Percentiles rank a stretch among this genome's conserved stretches.
phyloP scores from a whole-genome alignment of 1,284 basidiomycete species.

The Ustilago tritici region DNA sequence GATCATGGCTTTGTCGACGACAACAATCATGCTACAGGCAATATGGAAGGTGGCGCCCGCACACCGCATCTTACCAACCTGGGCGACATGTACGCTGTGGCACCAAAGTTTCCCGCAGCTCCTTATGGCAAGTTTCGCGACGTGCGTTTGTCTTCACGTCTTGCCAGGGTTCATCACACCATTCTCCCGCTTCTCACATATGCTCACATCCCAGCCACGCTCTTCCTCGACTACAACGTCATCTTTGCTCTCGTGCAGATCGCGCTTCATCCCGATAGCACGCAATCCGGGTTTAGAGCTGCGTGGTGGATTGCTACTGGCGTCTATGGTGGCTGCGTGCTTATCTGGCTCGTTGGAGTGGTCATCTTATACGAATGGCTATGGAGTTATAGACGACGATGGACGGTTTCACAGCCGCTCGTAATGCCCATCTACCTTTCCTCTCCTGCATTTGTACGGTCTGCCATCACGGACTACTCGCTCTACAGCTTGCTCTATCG shows the following conservation, averaged over 20 bases:
- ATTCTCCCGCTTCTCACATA: conserved; percentile 43
- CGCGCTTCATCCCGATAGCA: conserved; percentile 48
- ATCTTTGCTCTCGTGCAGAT: conserved; percentile 65
- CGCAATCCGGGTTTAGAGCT: conserved; percentile 14
- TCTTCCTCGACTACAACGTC: conserved; percentile 69
- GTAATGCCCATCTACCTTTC: conserved; percentile 56
- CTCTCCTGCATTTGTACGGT: conserved; percentile 40
- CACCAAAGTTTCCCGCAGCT: conserved; percentile 33
- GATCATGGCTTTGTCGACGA: conserved; percentile 4
- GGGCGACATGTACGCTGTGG: conserved; percentile 25
- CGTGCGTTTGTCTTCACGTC: conserved; percentile 23
- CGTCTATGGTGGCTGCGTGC: conserved; percentile 37
- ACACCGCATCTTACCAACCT: conserved; percentile 22
- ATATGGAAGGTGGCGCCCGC: conserved; percentile 7
- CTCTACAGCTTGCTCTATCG: conserved; percentile 58
- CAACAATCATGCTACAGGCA: neutral
- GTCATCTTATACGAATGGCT: conserved; percentile 49
- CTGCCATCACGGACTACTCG: conserved; percentile 43
- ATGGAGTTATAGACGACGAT: conserved; percentile 33
- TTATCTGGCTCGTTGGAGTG: conserved; percentile 51
- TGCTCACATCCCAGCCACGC: conserved; percentile 61
- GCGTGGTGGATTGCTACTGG: conserved; percentile 57
- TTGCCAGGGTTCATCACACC: conserved; percentile 47
- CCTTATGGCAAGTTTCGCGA: conserved; percentile 22
- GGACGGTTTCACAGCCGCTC: conserved; percentile 34